phyloP scores from a whole-genome alignment of 2,329 filamentous ascomycete genomes.

The Apiospora arundinis region DNA sequence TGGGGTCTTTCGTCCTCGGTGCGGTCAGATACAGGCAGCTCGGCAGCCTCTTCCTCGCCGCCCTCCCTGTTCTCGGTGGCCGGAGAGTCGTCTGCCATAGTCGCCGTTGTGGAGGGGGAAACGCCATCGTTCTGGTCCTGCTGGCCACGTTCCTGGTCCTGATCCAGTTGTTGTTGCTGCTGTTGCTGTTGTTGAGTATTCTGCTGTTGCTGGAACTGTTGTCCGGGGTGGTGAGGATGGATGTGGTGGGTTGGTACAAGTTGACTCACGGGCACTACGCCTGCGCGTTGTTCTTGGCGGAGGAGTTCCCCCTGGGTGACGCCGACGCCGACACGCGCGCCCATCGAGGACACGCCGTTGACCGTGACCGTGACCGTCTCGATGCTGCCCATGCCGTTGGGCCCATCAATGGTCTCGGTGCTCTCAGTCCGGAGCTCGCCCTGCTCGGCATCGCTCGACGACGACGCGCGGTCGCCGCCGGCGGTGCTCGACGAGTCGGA shows the following conservation, averaged over 20 bases:
- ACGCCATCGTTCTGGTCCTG: constrained; percentile 16
- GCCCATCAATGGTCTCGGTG: constrained; percentile 81
- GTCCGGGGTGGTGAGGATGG: constrained; percentile 28
- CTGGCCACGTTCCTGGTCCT: constrained; percentile 17
- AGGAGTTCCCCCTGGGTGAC: constrained; percentile 85
- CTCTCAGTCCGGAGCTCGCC: constrained; percentile 73
- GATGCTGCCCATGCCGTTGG: constrained; percentile 78
- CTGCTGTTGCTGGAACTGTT: constrained; percentile 26
- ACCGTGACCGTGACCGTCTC: constrained; percentile 81
- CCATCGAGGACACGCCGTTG: constrained; percentile 69
- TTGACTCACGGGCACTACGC: constrained; percentile 74
- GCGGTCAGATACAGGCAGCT: constrained; percentile 46
- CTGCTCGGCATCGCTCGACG: constrained; percentile 52
- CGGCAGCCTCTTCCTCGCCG: constrained; percentile 36
- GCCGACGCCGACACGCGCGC: constrained; percentile 52
- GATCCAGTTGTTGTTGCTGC: constrained; percentile 21
- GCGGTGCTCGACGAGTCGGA: constrained; percentile 7
- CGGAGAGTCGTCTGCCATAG: constrained; percentile 28
- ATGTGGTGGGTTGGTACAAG: constrained; percentile 51
- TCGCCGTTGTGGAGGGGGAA: constrained; percentile 30
- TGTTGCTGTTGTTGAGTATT: constrained; percentile 19
- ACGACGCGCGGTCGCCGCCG: constrained; percentile 30
- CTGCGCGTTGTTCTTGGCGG: constrained; percentile 84
- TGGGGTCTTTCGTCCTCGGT: constrained; percentile 74
- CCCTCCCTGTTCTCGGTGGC: constrained; percentile 31